Conservation (phyloP, 768 basidiomycete genomes). For the Aureoboletus auriporus region DNA sequence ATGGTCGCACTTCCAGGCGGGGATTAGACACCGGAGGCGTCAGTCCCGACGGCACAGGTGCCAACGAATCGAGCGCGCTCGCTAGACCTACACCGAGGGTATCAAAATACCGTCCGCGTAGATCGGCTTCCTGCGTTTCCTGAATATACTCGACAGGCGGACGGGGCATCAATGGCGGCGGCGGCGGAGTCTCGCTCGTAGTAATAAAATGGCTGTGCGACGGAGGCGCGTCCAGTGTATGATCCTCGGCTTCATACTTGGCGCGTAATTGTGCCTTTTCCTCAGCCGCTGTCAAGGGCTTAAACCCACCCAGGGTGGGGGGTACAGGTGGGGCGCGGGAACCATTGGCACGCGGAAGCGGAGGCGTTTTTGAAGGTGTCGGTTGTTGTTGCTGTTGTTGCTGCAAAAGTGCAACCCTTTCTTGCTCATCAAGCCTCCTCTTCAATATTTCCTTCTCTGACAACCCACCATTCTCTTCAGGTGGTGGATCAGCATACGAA, state of each 20-base stretch:
- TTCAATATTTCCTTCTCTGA: slow-evolving; percentile 59
- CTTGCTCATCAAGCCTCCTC: slow-evolving; percentile 54
- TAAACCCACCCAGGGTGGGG: slow-evolving; percentile 20
- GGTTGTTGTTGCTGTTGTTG: slow-evolving; percentile 11
- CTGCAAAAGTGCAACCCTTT: slow-evolving; percentile 34
- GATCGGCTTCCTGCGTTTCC: slow-evolving; percentile 75
- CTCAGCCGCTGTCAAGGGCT: slow-evolving; percentile 63
- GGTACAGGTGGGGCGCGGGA: slow-evolving; percentile 30
- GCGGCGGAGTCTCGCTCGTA: slow-evolving; percentile 33
- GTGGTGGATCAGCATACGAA: slow-evolving; percentile 18
- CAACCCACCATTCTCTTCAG: slow-evolving; percentile 22
- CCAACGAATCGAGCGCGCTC: slow-evolving; percentile 34
- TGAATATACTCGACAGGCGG: slow-evolving; percentile 79
- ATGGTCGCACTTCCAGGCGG: slow-evolving; percentile 39
- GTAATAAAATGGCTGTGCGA: not conserved
- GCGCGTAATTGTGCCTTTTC: slow-evolving; percentile 72
- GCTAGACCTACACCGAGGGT: slow-evolving; percentile 16
- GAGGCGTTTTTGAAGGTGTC: slow-evolving; percentile 22
- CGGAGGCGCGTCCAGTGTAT: not conserved
- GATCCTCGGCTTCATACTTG: slow-evolving; percentile 58
- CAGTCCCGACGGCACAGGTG: slow-evolving; percentile 16
- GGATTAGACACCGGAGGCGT: slow-evolving; percentile 7
- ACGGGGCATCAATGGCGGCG: slow-evolving; percentile 71
- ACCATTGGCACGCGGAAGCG: slow-evolving; percentile 26
- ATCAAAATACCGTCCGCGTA: slow-evolving; percentile 43